Evolutionary conservation across 805 yeast genomes (phyloP).

Genomic region (Monosporozyma aquatica): DNA sequence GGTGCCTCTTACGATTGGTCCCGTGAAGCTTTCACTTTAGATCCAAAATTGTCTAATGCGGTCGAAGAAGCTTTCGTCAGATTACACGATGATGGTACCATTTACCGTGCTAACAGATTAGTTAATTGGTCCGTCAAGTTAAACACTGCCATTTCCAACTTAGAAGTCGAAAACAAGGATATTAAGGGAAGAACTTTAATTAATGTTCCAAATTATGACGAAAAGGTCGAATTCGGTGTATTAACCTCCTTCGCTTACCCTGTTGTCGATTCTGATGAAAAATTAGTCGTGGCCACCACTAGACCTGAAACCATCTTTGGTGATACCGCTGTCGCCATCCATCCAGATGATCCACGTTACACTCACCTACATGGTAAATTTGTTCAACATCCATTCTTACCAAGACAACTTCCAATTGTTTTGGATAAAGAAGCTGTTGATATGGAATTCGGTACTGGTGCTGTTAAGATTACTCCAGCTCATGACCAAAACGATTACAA

Average conservation of each 20-base stretch:
- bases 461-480: slow-evolving; percentile 97
- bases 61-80: slow-evolving; percentile 87
- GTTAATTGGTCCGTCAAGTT: slow-evolving; percentile 95
- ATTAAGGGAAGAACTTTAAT: slow-evolving; percentile 72
- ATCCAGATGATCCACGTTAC: slow-evolving; percentile 90
- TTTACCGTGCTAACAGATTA: slow-evolving; percentile 86
- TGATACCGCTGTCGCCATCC: slow-evolving; percentile 96
- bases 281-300: slow-evolving; percentile 87
- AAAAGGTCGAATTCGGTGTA: slow-evolving; percentile 91
- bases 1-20: slow-evolving; percentile 98
- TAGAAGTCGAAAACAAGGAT: slow-evolving; percentile 92
- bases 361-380: slow-evolving; percentile 90
- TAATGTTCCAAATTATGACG: slow-evolving; percentile 82
- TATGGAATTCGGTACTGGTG: slow-evolving; percentile 99
- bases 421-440: slow-evolving; percentile 92
- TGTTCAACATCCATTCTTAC: slow-evolving; percentile 83
- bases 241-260: slow-evolving; percentile 91
- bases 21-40: slow-evolving; percentile 88
- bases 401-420: slow-evolving; percentile 77
- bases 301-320: slow-evolving; percentile 98
- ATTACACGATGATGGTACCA: slow-evolving; percentile 88
- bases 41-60: slow-evolving; percentile 65
- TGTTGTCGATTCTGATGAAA: slow-evolving; percentile 70
- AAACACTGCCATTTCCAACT: slow-evolving; percentile 90
- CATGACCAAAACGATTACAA: slow-evolving; percentile 95